Evolutionary conservation across 768 basidiomycete species (phyloP), one percentile per base, ranked within the genome.

Genomic region (Russula earlei): DNA sequence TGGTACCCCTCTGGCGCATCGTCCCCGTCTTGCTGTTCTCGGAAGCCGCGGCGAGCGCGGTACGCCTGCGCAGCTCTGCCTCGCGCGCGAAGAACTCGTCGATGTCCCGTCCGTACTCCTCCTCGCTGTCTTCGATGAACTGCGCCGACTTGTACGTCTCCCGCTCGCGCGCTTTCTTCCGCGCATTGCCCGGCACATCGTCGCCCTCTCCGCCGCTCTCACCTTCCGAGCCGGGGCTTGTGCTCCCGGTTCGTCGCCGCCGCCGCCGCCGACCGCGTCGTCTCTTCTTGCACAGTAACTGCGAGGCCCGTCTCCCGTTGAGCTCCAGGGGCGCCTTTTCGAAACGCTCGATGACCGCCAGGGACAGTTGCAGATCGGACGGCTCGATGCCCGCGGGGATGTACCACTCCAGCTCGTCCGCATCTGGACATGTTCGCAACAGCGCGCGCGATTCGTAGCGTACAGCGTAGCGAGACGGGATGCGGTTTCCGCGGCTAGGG

Each of bases 111-210:
- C 81, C 81, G 44, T 44, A 61, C 67, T 91, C 89, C 53, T 75
- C 84, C 64, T 96, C 93, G 59, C 88, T 91, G 70, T 96, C 92
- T 66, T 87, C 83, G 67, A 95, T 92, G 67, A 94, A 89, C 68
- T 90, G 85, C 10, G 90, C 91, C 7, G 86, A 89, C 68, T 91
- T 92, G 75, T 88, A 93, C 56, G 74, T 74, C 71, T 83, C 78
- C 67, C 80, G 79, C 67, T 87, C 86, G 66, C 80, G 83, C 62
- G 73, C 75, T 68, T 78, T 82, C 68, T 78, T 82, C 68, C 75
- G 81, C 54, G 71, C 72, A 64, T 70, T 67, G 22, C 65, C 68
- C 62, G 65, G 66, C 54, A 68, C 65, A 42, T 66, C 68, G 29
- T 70, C 73, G 22, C 67, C 66, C 29, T 59, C 56, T 49, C 67